Percentiles rank a stretch among this genome's conserved stretches.
These are phyloP conservation scores for Sarcomyxa edulis DNA, from an alignment of 768 basidiomycete species.

Conservation along the genomic window DNA sequence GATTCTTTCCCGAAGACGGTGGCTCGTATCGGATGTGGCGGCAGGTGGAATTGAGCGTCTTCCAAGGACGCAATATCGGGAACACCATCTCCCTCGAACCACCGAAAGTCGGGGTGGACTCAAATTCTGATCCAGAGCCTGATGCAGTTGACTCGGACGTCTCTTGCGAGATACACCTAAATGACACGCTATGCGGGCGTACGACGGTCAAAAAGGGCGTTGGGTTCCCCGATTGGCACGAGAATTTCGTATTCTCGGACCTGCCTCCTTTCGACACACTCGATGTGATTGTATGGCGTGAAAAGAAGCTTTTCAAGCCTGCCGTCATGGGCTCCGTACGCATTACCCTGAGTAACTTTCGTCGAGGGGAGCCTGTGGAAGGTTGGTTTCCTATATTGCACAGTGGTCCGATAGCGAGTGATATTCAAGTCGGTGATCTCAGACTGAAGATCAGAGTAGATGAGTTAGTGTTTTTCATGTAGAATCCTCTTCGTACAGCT, in stretches of 20 bases:
- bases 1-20: conserved; percentile 50
- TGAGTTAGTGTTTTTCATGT: conserved; percentile 47
- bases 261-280: conserved; percentile 75
- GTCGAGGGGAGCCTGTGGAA: conserved; percentile 68
- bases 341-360: conserved; percentile 66
- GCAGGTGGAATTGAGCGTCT: conserved; percentile 66
- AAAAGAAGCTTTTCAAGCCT: conserved; percentile 59
- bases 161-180: conserved; percentile 75
- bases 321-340: conserved; percentile 52
- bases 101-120: conserved; percentile 18
- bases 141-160: conserved; percentile 64
- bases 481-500: background rate
- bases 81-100: conserved; percentile 32
- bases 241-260: conserved; percentile 68
- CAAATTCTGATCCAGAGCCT: conserved; percentile 28
- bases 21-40: conserved; percentile 88
- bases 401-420: conserved; percentile 37
- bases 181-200: conserved; percentile 61
- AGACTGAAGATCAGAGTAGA: conserved; percentile 68
- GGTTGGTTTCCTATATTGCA: conserved; percentile 82
- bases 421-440: conserved; percentile 70
- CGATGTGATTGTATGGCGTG: conserved; percentile 63
- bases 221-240: conserved; percentile 77
- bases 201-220: conserved; percentile 69
- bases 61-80: conserved; percentile 73